Evolutionary conservation across 306 rosid species (phyloP), one percentile per base, ranked within the genome.

Genomic region (Prunus padus): DNA sequence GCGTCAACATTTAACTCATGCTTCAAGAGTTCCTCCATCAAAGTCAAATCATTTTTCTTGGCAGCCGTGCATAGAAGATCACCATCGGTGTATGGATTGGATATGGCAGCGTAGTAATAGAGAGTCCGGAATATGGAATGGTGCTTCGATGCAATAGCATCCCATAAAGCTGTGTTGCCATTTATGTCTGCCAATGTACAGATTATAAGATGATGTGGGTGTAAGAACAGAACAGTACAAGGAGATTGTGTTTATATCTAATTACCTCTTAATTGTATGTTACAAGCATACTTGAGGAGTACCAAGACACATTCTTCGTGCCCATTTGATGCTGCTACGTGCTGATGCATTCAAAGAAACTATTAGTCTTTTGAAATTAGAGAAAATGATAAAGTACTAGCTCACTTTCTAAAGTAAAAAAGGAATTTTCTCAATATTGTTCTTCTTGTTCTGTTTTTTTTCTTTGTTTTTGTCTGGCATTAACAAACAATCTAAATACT

Each of bases 161-260:
- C 87, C 97, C 97, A 91, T 72, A 91, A 11, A 67, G 97, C 95
- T 20, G 97, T 89, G 91, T 88, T 79, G 4, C 88, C 93, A 83
- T 85, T 82, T 0, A 54, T 80, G 76, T 89, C 97, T 91, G 92
- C 51, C 76, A 78, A 37, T 76, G 57, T 69, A 82, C 52, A 18
- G 12, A 77, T 72, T 20, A 22, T n/a, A 60, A 30, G 52, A 22
- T 20, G 44, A 22, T 20, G 9, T 20, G 9, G 72, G 26, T 40
- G 2, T 56, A 40, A 20, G 13, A 20, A 22, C 23, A 71, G 28
- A 28, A 11, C 28, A 30, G 10, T 47, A n/a, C 33, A 22, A 68
- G 46, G n/a, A 26, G 40, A 13, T 20, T 10, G 18, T 18, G 22
- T 18, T 30, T 28, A n/a, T 37, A 6, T 33, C 7, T 26, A n/a